phyloP scores from a whole-genome alignment of 2,329 filamentous ascomycete genomes.

The Sporothrix dimorphospora region DNA sequence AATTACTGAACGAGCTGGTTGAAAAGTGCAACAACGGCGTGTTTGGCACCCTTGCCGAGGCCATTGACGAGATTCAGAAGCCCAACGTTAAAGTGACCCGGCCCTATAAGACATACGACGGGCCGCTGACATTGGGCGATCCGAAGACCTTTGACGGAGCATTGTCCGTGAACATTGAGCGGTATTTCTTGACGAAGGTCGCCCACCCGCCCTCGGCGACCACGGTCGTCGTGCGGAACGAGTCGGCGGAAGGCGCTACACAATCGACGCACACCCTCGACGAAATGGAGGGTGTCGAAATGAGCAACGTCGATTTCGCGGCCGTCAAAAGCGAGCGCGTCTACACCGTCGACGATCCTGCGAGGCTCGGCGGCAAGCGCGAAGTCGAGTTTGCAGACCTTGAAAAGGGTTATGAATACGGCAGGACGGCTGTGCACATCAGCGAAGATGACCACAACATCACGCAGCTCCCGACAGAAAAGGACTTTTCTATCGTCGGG shows the following conservation, averaged over 20 bases:
- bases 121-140: slow-evolving; percentile 78
- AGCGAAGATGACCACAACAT: slow-evolving; percentile 83
- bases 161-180: slow-evolving; percentile 81
- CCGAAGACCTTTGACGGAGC: slow-evolving; percentile 72
- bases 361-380: slow-evolving; percentile 74
- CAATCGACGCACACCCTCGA: slow-evolving; percentile 58
- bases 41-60: slow-evolving; percentile 85
- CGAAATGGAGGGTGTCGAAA: slow-evolving; percentile 54
- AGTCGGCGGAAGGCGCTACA: slow-evolving; percentile 53
- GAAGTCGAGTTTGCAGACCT: slow-evolving; percentile 82
- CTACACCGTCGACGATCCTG: slow-evolving; percentile 79
- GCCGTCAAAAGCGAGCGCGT: slow-evolving; percentile 75
- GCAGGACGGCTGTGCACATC: slow-evolving; percentile 87
- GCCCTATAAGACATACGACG: slow-evolving; percentile 78
- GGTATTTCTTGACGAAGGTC: slow-evolving; percentile 84
- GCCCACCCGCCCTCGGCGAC: slow-evolving; percentile 76
- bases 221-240: slow-evolving; percentile 67
- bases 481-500: slow-evolving; percentile 79
- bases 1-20: slow-evolving; percentile 64
- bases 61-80: slow-evolving; percentile 75
- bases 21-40: slow-evolving; percentile 68
- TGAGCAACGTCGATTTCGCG: slow-evolving; percentile 56
- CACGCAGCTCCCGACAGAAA: slow-evolving; percentile 79
- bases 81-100: slow-evolving; percentile 77
- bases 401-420: slow-evolving; percentile 93